phyloP scores from a whole-genome alignment of 1,284 basidiomycete species.

The Ceratobasidium sp. region DNA sequence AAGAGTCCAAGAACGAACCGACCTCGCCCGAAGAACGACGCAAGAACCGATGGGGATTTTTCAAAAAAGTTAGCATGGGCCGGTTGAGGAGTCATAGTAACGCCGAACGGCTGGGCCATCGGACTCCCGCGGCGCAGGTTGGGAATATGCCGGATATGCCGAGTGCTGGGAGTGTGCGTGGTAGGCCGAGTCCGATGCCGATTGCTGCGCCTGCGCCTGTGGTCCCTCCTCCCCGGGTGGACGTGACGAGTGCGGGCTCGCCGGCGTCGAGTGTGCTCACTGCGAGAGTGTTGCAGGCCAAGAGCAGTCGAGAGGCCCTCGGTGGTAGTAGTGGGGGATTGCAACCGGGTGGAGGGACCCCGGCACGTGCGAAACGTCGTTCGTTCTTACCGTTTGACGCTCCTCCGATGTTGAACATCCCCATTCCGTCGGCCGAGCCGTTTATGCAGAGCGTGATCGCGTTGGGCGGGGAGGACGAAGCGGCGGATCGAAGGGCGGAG shows the following conservation, averaged over 20 bases:
- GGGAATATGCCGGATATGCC: slow-evolving; percentile 37
- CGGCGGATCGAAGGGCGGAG: slow-evolving; percentile 46
- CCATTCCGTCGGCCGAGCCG: slow-evolving; percentile 70
- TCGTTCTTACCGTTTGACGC: slow-evolving; percentile 88
- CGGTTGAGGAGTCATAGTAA: slow-evolving; percentile 62
- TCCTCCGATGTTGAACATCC: slow-evolving; percentile 59
- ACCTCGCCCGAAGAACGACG: slow-evolving; percentile 54
- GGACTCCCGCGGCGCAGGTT: slow-evolving; percentile 6
- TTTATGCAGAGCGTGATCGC: slow-evolving; percentile 70
- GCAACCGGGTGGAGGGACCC: background rate
- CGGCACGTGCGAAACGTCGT: slow-evolving; percentile 55
- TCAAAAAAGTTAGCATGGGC: slow-evolving; percentile 97
- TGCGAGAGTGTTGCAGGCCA: slow-evolving; percentile 22
- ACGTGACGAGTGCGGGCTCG: slow-evolving; percentile 42
- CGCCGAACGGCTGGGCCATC: slow-evolving; percentile 30
- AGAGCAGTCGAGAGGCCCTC: slow-evolving; percentile 20
- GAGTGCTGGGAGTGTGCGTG: slow-evolving; percentile 13
- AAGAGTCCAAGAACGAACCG: slow-evolving; percentile 16
- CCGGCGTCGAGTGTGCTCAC: slow-evolving; percentile 40
- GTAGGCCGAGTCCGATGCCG: slow-evolving; percentile 45
- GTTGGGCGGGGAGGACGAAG: slow-evolving; percentile 59
- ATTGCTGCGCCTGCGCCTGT: background rate
- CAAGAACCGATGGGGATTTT: slow-evolving; percentile 78
- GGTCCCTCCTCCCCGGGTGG: slow-evolving; percentile 50
- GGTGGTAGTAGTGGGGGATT: background rate